Evolutionary conservation across 805 yeast genomes (phyloP).

Genomic region (Candida palmyrensis): DNA sequence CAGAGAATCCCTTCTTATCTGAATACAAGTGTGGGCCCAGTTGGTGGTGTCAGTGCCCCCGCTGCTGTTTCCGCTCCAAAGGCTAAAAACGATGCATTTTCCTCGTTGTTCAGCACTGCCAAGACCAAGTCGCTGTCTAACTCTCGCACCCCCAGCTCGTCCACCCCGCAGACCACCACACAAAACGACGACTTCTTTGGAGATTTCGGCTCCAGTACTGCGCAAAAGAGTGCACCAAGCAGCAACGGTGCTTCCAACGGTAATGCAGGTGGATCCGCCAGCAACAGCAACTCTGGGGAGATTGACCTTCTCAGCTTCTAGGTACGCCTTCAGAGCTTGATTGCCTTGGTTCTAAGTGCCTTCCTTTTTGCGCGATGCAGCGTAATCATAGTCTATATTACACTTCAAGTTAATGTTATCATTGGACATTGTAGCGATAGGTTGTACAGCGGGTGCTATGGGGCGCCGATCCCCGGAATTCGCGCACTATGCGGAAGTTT

Average conservation of each 20-base stretch:
- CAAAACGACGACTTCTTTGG: conserved; percentile 27
- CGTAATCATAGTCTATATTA: too few species aligned
- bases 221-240: conserved; percentile 7
- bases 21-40: conserved; percentile 2
- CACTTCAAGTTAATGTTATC: too few species aligned
- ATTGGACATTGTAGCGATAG: too few species aligned
- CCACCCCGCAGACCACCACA: conserved; percentile 12
- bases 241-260: conserved; percentile 10
- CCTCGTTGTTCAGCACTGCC: conserved; percentile 64
- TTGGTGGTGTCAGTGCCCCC: conserved; percentile 1
- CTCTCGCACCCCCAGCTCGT: conserved; percentile 9
- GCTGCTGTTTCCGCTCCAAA: conserved; percentile 10
- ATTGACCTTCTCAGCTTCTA: conserved; percentile 47
- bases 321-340: too few species aligned
- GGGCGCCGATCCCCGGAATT: too few species aligned
- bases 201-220: conserved; percentile 20
- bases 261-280: conserved; percentile 4
- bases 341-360: too few species aligned
- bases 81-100: conserved; percentile 57
- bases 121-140: conserved; percentile 36
- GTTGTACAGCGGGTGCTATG: too few species aligned
- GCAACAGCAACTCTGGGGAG: conserved; percentile 24
- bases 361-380: too few species aligned
- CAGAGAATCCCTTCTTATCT: conserved; percentile 14
- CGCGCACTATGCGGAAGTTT: too few species aligned